A percentile compares a stretch with the other conserved stretches of the same genome.
Conservation (phyloP, 805 yeast genomes). For the Starmera pachycereana region DNA sequence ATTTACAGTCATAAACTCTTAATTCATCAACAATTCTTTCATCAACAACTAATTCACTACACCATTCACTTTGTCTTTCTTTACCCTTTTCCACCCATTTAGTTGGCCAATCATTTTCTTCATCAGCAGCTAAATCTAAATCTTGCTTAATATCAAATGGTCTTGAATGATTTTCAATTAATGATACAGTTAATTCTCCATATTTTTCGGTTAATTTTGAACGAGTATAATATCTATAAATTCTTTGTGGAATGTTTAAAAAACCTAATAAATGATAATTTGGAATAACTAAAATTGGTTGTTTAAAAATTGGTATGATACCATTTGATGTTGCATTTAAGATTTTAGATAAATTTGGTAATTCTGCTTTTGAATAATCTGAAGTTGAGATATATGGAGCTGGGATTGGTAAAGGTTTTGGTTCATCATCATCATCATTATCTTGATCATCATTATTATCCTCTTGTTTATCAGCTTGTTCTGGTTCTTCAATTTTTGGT, state of each 20-base stretch:
- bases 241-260: conserved; percentile 60
- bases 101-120: conserved; percentile 81
- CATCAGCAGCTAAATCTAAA: conserved; percentile 34
- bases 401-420: conserved; percentile 36
- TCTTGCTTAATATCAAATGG: conserved; percentile 35
- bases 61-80: conserved; percentile 80
- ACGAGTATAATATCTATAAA: conserved; percentile 68
- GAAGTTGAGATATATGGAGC: conserved; percentile 53
- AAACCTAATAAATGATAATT: conserved; percentile 78
- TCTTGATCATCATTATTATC: conserved; percentile 1
- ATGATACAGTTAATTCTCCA: conserved; percentile 41
- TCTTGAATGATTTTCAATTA: conserved; percentile 36
- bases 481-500: not conserved
- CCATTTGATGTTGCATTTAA: conserved; percentile 20
- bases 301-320: conserved; percentile 55
- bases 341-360: conserved; percentile 26
- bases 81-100: conserved; percentile 74
- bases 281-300: conserved; percentile 69
- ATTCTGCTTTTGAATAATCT: conserved; percentile 40
- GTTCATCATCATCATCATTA: conserved; percentile 16
- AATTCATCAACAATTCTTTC: conserved; percentile 48
- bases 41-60: conserved; percentile 61
- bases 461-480: conserved; percentile 5
- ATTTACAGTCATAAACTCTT: conserved; percentile 29
- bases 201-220: conserved; percentile 61